Conservation (phyloP, 2,329 filamentous ascomycete species). For the Xylariomycetidae sp. region DNA sequence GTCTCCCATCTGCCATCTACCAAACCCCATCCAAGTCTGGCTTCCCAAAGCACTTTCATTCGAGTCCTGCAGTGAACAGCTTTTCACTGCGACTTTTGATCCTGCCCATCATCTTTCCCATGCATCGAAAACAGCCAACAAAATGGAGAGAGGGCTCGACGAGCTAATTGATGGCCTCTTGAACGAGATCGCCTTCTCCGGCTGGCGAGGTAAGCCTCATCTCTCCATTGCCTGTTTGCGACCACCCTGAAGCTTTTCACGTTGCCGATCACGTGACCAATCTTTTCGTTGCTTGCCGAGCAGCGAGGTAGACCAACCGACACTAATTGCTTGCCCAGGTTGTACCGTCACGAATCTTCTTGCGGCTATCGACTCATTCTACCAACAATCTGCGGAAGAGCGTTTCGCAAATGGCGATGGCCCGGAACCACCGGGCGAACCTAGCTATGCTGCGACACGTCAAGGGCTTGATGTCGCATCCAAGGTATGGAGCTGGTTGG, state of each 20-base stretch:
- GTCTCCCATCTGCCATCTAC: no score
- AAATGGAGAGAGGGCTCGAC: slow-evolving; percentile 36
- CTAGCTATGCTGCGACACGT: neutral
- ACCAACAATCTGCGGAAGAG: slow-evolving; percentile 3
- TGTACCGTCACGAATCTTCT: slow-evolving; percentile 22
- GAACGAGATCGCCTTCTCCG: slow-evolving; percentile 37
- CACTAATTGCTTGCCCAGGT: slow-evolving; percentile 17
- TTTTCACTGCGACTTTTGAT: slow-evolving; percentile 7
- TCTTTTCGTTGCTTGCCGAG: neutral
- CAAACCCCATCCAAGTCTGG: slow-evolving; percentile 3
- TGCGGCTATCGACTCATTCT: slow-evolving; percentile 22
- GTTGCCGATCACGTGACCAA: slow-evolving; percentile 2
- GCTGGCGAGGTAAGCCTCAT: slow-evolving; percentile 33
- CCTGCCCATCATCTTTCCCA: slow-evolving; percentile 13
- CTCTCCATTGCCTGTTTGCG: neutral
- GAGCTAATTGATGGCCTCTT: slow-evolving; percentile 39
- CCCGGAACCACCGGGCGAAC: neutral
- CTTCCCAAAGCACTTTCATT: slow-evolving; percentile 20
- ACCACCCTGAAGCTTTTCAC: no score
- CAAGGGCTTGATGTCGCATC: slow-evolving; percentile 28
- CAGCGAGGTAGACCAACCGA: no score
- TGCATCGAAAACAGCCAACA: slow-evolving; percentile 15
- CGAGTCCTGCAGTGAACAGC: slow-evolving; percentile 21
- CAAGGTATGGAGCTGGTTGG: slow-evolving; percentile 37
- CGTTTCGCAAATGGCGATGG: neutral